Base-by-base conservation (phyloP, 108 stramenopile species). In the Skeletonema marinoi region DNA sequence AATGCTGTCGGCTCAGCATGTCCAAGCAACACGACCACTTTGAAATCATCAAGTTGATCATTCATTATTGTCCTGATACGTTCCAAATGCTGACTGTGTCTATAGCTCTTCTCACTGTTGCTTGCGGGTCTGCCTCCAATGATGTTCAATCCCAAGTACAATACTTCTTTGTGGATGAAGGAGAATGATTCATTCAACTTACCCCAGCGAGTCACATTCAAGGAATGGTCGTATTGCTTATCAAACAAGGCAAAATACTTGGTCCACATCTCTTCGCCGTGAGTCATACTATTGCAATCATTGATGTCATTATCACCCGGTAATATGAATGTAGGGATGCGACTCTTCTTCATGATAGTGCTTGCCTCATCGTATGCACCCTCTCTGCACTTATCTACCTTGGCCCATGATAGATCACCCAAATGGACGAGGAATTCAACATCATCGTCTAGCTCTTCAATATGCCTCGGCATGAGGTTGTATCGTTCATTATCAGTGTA, bases 231-330 rank as follows among this genome's bases (percentile, higher is more conserved):
- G 66, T 81, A 87, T 13, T 73, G 29, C 32, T 80, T 60, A 25
- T 90, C 88, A 66, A 90, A 80, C 35, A 51, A 65, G 6, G 63
- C 50, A 74, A 90, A 91, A 48, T 82, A 71, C 29, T 85, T 61
- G 44, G 73, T 63, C 93, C 93, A 94, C 25, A 73, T 63, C 12
- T 32, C 32, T n/a, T 85, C 77, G 0, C 84, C 82, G 16, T 65
- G 12, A 1, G 67, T 66, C 21, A 65, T 83, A 56, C 84, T 62
- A 6, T 85, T 83, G 60, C 93, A 94, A 54, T 90, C 88, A 68
- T 82, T 78, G 84, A 90, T 88, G 68, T 94, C 93, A 56, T 94
- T 88, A 29, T 88, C 87, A 10, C 93, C 93, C 36, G 91, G 91
- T 9, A 94, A 58, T 10, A 90, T 71, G 63, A 89, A 88, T 44